phyloP scores from a whole-genome alignment of 129 eudicot genomes.

The Artemisia annua region DNA sequence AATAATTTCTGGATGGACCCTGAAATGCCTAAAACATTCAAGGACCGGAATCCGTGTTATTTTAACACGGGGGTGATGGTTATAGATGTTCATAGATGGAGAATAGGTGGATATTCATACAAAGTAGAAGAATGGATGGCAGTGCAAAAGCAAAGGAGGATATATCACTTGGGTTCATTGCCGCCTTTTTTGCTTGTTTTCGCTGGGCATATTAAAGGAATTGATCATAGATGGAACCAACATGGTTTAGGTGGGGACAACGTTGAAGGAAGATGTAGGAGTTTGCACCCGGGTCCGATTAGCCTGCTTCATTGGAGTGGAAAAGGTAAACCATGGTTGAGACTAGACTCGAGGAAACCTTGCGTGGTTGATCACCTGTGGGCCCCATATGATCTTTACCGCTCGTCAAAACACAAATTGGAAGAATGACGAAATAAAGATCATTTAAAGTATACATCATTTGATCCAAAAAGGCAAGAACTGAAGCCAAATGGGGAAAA shows the following conservation, averaged over 20 bases:
- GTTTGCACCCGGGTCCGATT: constrained; percentile 63
- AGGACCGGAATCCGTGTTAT: constrained; percentile 44
- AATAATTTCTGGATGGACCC: constrained; percentile 47
- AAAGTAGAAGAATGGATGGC: constrained; percentile 58
- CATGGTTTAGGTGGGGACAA: constrained; percentile 64
- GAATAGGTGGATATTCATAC: constrained; percentile 41
- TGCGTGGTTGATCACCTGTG: constrained; percentile 55
- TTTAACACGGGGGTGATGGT: constrained; percentile 60
- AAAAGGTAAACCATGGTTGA: constrained; percentile 69
- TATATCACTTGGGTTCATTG: constrained; percentile 56
- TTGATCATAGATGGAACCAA: constrained; percentile 52
- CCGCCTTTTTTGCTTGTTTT: constrained; percentile 59
- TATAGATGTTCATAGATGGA: constrained; percentile 47
- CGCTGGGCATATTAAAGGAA: constrained; percentile 46
- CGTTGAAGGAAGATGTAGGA: constrained; percentile 52
- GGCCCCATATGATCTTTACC: constrained; percentile 62
- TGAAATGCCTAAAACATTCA: constrained; percentile 27
- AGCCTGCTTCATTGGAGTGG: constrained; percentile 69
- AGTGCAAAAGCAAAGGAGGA: constrained; percentile 50
- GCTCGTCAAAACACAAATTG: constrained; percentile 33
- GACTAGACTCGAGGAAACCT: constrained; percentile 53
- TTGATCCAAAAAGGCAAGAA: constrained; percentile 17
- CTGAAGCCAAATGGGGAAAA: background rate
- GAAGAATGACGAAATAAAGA: constrained; percentile 48
- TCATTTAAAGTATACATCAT: constrained; percentile 5